Evolutionary conservation across 768 basidiomycete species (phyloP), one percentile per base, ranked within the genome.

Genomic region (Russula brevipes): DNA sequence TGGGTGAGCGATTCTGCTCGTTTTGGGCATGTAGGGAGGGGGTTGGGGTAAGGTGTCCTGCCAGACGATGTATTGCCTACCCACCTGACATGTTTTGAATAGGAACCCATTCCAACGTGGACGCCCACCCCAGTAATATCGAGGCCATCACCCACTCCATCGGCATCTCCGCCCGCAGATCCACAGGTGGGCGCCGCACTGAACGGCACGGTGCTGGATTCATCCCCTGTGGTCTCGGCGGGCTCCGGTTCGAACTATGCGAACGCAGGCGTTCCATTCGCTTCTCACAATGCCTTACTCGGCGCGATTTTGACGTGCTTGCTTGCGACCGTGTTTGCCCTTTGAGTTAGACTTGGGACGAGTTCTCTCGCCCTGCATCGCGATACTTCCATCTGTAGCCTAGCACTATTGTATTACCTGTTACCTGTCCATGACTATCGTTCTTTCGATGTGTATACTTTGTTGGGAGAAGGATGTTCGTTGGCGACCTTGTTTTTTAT

Each of bases 231-330:
- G 24, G 5, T 5, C n/a, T 9, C 38, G 16, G 33, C 5, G 3
- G 51, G 3, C 10, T 42, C 52, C 4, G 5, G 16, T 5, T 51
- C 8, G 19, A 50, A 19, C 5, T 55, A 19, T 1, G 41, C 42
- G 35, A 64, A 64, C 54, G 54, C 58, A 55, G 59, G 63, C 47
- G 59, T 56, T 16, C 47, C 59, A 7, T 54, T 60, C 19, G n/a
- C 59, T 35, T 45, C 42, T 11, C 47, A 49, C 4, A n/a, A 36
- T 4, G 30, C 42, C 11, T 9, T 45, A 3, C 14, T 55, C 35
- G 33, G 24, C 42, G 31, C n/a, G 8, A 14, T 30, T 24, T 24
- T 64, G 41, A 11, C 54, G 24, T 14, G 47, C 31, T 47, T 53
- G 19, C 9, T 65, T n/a, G 51, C 30, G 17, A 49, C 19, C 1